Evolutionary conservation across 805 yeast species (phyloP).

Genomic region (Lipomyces yamadae): DNA sequence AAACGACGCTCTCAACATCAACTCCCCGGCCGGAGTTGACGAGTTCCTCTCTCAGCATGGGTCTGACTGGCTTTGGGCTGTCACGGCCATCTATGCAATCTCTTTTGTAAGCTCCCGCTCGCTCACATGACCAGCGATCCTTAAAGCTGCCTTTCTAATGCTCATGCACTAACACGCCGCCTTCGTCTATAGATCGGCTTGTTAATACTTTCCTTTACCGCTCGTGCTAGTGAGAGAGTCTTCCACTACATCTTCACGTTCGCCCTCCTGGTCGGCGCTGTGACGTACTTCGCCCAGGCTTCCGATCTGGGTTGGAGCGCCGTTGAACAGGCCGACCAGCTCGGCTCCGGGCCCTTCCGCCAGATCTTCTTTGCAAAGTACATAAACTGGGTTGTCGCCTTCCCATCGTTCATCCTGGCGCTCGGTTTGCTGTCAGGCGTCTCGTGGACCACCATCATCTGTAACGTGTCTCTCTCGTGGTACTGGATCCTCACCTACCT

Average conservation of each 20-base stretch:
- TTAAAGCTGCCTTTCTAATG: constrained; percentile 54
- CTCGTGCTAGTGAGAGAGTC: constrained; percentile 45
- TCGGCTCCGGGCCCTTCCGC: constrained; percentile 47
- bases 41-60: constrained; percentile 56
- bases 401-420: constrained; percentile 51
- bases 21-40: constrained; percentile 11
- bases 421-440: constrained; percentile 44
- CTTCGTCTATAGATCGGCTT: constrained; percentile 43
- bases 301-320: constrained; percentile 61
- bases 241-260: constrained; percentile 41
- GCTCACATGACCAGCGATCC: not conserved
- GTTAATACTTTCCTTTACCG: constrained; percentile 41
- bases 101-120: not conserved
- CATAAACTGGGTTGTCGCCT: constrained; percentile 60
- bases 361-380: constrained; percentile 60
- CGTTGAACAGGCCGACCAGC: constrained; percentile 51
- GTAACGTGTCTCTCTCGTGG: constrained; percentile 38
- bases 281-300: constrained; percentile 59
- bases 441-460: constrained; percentile 32
- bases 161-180: constrained; percentile 37
- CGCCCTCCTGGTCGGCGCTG: constrained; percentile 52
- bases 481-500: constrained; percentile 59
- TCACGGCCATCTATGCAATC: not conserved
- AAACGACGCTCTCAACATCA: constrained; percentile 10
- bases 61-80: constrained; percentile 69